Percentiles rank a stretch among this genome's conserved stretches.
Evolutionary conservation across 139 green algal species (phyloP).

Genomic region (Coelastrella sp.): DNA sequence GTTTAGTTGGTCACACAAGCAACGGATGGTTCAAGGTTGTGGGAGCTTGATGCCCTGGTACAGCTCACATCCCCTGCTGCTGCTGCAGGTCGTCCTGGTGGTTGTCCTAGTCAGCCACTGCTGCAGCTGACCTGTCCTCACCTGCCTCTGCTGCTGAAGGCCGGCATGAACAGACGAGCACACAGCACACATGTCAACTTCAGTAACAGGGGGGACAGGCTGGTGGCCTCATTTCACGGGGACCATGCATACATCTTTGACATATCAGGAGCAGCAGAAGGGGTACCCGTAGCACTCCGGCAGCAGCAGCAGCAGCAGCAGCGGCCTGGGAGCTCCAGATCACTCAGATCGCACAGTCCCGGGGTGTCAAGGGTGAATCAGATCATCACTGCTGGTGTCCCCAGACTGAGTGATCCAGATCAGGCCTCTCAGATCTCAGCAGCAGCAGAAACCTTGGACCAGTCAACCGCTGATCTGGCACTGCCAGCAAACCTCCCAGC

Average conservation of each 20-base stretch:
- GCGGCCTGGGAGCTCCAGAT: not conserved
- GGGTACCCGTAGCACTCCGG: not conserved
- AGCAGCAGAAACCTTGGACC: not conserved
- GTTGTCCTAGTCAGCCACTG: conserved; percentile 47
- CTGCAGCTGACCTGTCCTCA: conserved; percentile 24
- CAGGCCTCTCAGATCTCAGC: not conserved
- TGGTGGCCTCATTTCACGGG: conserved; percentile 81
- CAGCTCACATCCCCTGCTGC: not conserved
- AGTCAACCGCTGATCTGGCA: not conserved
- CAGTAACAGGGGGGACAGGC: conserved; percentile 47
- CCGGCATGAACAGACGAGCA: conserved; percentile 24
- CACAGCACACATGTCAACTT: conserved; percentile 80
- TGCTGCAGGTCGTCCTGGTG: conserved; percentile 52
- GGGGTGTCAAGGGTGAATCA: not conserved
- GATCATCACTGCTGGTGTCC: not conserved
- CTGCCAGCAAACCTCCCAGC: conserved; percentile 48
- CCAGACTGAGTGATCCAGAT: not conserved
- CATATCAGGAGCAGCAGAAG: conserved; percentile 49
- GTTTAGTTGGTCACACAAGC: too few relatives aligned
- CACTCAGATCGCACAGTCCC: not conserved
- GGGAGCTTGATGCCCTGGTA: not conserved
- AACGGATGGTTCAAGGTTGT: too few relatives aligned
- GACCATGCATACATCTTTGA: conserved; percentile 89
- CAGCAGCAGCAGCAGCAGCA: conserved; percentile 17
- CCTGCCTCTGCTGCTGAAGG: conserved; percentile 24